phyloP scores from a whole-genome alignment of 352 stramenopile species.

The Globisporangium spinosum region DNA sequence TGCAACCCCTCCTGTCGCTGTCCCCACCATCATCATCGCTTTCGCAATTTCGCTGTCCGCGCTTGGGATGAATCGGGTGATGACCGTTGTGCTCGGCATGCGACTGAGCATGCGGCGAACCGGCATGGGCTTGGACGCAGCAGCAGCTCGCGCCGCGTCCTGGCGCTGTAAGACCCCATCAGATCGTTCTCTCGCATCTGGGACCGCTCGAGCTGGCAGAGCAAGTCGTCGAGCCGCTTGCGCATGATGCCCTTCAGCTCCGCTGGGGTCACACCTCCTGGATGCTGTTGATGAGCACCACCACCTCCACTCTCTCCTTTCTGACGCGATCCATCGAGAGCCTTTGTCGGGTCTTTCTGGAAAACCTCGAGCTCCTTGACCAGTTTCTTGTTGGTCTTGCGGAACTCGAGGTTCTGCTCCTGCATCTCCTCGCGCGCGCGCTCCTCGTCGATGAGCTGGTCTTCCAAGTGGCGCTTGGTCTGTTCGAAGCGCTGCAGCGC shows the following conservation, averaged over 20 bases:
- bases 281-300: neutral
- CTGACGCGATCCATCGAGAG: neutral
- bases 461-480: slow-evolving; percentile 71
- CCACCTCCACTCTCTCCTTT: neutral
- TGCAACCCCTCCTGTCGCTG: neutral
- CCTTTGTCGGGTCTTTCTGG: slow-evolving; percentile 20
- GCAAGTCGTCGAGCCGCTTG: slow-evolving; percentile 43
- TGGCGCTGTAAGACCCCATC: slow-evolving; percentile 29
- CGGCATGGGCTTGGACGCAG: slow-evolving; percentile 19
- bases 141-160: neutral
- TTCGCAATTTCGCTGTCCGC: slow-evolving; percentile 21
- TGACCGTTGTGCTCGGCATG: slow-evolving; percentile 63
- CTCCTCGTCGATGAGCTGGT: slow-evolving; percentile 77
- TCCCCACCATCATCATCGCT: neutral
- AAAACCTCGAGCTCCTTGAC: slow-evolving; percentile 54
- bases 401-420: slow-evolving; percentile 71
- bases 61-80: slow-evolving; percentile 33
- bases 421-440: slow-evolving; percentile 63
- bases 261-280: slow-evolving; percentile 13
- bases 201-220: slow-evolving; percentile 48
- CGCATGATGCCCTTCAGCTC: slow-evolving; percentile 40
- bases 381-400: slow-evolving; percentile 70
- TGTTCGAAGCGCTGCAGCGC: slow-evolving; percentile 59
- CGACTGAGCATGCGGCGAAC: slow-evolving; percentile 50
- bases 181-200: slow-evolving; percentile 76